These are phyloP conservation scores for Monosporascus sp. DNA, from an alignment of 2,329 filamentous ascomycete species.

Conservation along the genomic window DNA sequence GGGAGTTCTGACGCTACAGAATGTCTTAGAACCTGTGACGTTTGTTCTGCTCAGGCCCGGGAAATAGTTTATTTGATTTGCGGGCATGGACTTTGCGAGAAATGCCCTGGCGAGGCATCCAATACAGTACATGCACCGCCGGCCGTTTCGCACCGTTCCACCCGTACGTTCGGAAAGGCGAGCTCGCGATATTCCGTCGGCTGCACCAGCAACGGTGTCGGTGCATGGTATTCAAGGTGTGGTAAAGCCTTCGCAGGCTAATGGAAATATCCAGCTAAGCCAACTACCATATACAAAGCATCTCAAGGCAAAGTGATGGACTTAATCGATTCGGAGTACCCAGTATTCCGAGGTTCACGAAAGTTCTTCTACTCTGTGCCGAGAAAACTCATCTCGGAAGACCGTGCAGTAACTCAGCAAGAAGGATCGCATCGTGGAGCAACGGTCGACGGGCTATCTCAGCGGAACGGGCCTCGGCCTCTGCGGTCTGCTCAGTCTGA, in stretches of 20 bases:
- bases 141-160: slow-evolving; percentile 16
- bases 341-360: background rate
- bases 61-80: slow-evolving; percentile 41
- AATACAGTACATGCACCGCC: slow-evolving; percentile 15
- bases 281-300: background rate
- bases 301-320: background rate
- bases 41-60: slow-evolving; percentile 39
- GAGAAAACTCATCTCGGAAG: background rate
- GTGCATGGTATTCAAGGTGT: background rate
- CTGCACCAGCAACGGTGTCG: slow-evolving; percentile 1
- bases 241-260: background rate
- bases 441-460: background rate
- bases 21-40: slow-evolving; percentile 40
- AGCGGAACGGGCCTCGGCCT: background rate
- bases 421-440: background rate
- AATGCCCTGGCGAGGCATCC: slow-evolving; percentile 36
- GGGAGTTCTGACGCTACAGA: slow-evolving; percentile 25
- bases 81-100: slow-evolving; percentile 45
- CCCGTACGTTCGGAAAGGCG: slow-evolving; percentile 9
- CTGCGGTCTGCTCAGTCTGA: background rate
- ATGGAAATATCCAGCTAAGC: background rate
- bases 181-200: slow-evolving; percentile 4
- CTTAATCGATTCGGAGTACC: background rate
- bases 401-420: background rate
- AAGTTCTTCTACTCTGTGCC: background rate